Conservation (phyloP, 352 stramenopile genomes). For the Globisporangium nodosum region DNA sequence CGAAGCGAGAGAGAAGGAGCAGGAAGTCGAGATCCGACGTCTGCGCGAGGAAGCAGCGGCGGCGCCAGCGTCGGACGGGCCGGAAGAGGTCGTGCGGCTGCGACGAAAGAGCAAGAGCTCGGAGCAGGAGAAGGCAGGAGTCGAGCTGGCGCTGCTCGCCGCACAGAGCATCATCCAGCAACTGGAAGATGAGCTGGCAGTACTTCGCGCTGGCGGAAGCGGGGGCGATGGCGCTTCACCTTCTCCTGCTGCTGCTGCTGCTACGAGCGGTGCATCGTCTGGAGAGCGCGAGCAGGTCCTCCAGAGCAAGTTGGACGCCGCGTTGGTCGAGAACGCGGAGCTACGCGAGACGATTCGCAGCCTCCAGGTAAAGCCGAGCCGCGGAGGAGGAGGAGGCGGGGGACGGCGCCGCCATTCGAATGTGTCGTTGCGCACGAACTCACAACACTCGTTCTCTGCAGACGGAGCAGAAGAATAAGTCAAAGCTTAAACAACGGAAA, state of each 20-base stretch:
- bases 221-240: background rate
- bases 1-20: slow-evolving; percentile 13
- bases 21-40: slow-evolving; percentile 18
- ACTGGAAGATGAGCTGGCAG: slow-evolving; percentile 29
- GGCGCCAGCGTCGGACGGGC: slow-evolving; percentile 1
- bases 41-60: slow-evolving; percentile 6
- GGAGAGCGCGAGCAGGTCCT: slow-evolving; percentile 18
- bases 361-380: slow-evolving; percentile 50
- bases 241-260: background rate
- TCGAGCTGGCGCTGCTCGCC: slow-evolving; percentile 22
- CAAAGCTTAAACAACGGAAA: slow-evolving; percentile 4
- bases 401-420: slow-evolving; percentile 22
- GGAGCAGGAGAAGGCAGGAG: slow-evolving; percentile 22
- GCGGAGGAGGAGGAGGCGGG: slow-evolving; percentile 10
- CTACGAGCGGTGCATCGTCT: slow-evolving; percentile 8
- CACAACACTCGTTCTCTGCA: slow-evolving; percentile 17
- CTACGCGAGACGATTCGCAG: slow-evolving; percentile 56
- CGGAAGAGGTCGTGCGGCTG: slow-evolving; percentile 9
- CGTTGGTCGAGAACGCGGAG: slow-evolving; percentile 52
- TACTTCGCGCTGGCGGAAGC: background rate
- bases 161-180: slow-evolving; percentile 36
- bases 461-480: slow-evolving; percentile 11
- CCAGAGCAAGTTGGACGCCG: slow-evolving; percentile 41
- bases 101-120: slow-evolving; percentile 16
- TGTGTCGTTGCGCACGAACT: slow-evolving; percentile 24